Evolutionary conservation across 306 rosid genomes (phyloP).

Genomic region (Quercus alba): DNA sequence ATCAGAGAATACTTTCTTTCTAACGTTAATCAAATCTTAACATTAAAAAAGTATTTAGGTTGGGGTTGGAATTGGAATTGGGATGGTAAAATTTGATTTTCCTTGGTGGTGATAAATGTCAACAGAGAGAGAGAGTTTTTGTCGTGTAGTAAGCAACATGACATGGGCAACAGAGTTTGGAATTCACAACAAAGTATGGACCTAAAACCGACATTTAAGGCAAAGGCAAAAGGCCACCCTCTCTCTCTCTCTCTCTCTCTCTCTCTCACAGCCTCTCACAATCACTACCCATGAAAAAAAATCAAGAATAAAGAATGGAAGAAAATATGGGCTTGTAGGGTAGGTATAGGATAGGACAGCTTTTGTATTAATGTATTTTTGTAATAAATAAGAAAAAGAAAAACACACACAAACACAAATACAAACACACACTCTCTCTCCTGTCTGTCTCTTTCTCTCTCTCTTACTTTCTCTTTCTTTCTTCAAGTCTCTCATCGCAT

Average conservation of each 20-base stretch:
- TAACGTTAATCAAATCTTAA: too few species aligned
- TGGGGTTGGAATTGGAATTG: background rate
- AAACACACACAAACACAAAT: background rate
- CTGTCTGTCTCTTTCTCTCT: background rate
- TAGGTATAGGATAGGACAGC: slow-evolving; percentile 28
- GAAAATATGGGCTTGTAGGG: slow-evolving; percentile 18
- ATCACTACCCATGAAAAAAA: background rate
- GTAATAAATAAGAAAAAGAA: background rate
- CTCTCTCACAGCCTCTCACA: too few species aligned
- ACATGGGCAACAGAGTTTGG: background rate
- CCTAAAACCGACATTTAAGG: slow-evolving; percentile 22
- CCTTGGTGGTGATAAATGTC: background rate
- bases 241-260: too few species aligned
- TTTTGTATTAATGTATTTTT: slow-evolving; percentile 7
- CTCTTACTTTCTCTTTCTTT: slow-evolving; percentile 1
- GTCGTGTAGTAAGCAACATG: slow-evolving; percentile 14
- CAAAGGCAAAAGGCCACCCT: background rate
- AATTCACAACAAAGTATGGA: background rate
- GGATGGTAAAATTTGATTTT: background rate
- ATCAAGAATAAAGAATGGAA: background rate
- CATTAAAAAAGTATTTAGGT: background rate
- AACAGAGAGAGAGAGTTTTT: background rate
- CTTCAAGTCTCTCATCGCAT: slow-evolving; percentile 25
- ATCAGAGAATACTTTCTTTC: background rate
- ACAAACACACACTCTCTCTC: too few species aligned